Evolutionary conservation across 2,329 filamentous ascomycete genomes (phyloP), one percentile per base, ranked within the genome.

Genomic region (Curvularia hawaiiensis): DNA sequence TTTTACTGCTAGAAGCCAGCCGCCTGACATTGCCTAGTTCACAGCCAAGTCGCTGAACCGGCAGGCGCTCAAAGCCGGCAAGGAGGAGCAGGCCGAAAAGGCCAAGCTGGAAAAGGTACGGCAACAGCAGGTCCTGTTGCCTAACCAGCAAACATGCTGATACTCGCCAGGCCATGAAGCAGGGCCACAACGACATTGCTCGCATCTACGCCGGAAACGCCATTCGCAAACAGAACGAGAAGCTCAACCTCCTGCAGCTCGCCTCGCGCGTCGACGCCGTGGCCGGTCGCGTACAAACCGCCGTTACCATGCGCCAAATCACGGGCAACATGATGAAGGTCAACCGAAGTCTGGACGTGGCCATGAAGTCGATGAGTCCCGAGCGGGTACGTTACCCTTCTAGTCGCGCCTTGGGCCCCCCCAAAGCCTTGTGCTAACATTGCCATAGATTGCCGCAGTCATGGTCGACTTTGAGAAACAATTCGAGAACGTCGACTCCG

Each of bases 391-490:
- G 73, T 16, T 16, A n/a, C 35, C 8, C 4, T n/a, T 38, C 3
- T 26, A 26, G 20, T 22, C 14, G n/a, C 40, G n/a, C 30, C n/a
- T 16, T 12, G 3, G 30, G n/a, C 26, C 14, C 33, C 20, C 20
- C n/a, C n/a, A n/a, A n/a, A 30, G 11, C n/a, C 33, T 8, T 16
- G 30, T 43, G 18, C 59, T 65, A 14, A 66, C 56, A 16, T 39
- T 33, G 9, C 5, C 6, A 35, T 62, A 85, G 84, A 88, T 88
- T 54, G 86, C 85, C 12, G 81, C 83, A 45, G 84, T 88, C 44
- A 88, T 88, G 86, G 86, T 88, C 66, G 83, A 83, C 52, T 88
- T 88, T 69, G 85, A 88, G 71, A 82, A 82, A 50, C 80, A 82
- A 61, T 82, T 82, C 66, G 80, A 83, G 57, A 79, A 82, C 64